Evolutionary conservation across 2,329 filamentous ascomycete species (phyloP).

Genomic region (Albophoma yamanashiensis): DNA sequence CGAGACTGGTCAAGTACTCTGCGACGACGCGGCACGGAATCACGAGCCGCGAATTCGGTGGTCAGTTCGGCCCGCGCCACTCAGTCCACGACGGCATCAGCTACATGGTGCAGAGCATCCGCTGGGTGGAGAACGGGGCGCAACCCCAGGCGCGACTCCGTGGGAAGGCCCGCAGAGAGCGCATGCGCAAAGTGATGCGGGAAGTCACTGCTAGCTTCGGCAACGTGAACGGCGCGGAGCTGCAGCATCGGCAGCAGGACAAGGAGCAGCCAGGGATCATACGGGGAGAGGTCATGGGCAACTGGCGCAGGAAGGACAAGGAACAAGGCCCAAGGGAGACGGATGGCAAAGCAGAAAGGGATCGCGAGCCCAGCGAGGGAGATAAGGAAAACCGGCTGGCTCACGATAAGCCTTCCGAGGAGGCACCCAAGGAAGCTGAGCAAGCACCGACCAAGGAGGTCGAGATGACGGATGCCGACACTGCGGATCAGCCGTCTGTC

Average conservation of each 20-base stretch:
- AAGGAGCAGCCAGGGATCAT: constrained; percentile 13
- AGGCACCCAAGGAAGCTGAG: constrained; percentile 3
- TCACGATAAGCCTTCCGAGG: constrained; percentile 5
- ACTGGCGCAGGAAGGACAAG: constrained; percentile 21
- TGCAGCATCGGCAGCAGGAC: constrained; percentile 8
- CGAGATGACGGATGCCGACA: constrained; percentile 17
- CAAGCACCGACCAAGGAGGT: constrained; percentile 15
- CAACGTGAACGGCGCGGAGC: constrained; percentile 17
- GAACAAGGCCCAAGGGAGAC: constrained; percentile 10
- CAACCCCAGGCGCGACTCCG: constrained; percentile 44
- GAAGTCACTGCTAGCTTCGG: constrained; percentile 32
- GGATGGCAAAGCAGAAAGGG: constrained; percentile 16
- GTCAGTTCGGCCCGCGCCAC: constrained; percentile 30
- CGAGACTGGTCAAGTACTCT: constrained; percentile 65
- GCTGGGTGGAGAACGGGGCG: constrained; percentile 75
- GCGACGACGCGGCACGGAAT: constrained; percentile 71
- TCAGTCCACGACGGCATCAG: constrained; percentile 73
- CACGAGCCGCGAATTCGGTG: constrained; percentile 68
- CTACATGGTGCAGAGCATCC: constrained; percentile 70
- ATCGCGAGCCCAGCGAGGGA: constrained; percentile 20
- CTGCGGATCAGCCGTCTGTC: constrained; percentile 1
- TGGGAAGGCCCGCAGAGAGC: constrained; percentile 43
- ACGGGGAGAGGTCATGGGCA: constrained; percentile 19
- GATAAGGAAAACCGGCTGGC: constrained; percentile 37
- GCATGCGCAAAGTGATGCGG: constrained; percentile 44